Conservation (phyloP, 768 basidiomycete species). For the Serendipita vermifera region DNA sequence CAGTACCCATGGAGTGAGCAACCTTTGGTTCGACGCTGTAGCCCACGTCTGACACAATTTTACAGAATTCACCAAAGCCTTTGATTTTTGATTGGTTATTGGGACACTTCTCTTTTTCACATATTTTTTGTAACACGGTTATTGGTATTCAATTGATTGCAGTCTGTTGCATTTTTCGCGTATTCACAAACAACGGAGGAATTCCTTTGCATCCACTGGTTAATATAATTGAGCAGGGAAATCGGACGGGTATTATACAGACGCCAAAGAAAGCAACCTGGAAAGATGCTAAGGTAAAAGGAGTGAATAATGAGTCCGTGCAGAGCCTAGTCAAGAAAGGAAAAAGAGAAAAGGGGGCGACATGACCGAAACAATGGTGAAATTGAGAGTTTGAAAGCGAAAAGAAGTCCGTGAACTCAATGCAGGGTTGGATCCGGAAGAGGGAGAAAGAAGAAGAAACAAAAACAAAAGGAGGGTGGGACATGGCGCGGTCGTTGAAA, state of each 20-base stretch:
- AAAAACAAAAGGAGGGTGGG: not conserved
- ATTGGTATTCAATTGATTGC: too few species aligned
- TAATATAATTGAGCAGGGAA: too few species aligned
- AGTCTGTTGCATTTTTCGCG: too few species aligned
- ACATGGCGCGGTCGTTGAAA: not conserved
- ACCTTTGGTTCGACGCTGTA: not conserved
- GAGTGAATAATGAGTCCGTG: not conserved
- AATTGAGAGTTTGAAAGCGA: not conserved
- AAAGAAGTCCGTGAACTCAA: not conserved
- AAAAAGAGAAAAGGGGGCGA: not conserved
- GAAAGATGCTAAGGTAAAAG: not conserved
- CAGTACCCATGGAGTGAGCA: conserved; percentile 39
- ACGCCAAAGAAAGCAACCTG: conserved; percentile 4
- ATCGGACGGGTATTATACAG: too few species aligned
- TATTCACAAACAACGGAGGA: too few species aligned
- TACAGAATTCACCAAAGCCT: too few species aligned
- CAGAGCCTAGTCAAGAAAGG: not conserved
- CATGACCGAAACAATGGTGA: not conserved
- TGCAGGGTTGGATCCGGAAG: not conserved
- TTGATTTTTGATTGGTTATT: too few species aligned
- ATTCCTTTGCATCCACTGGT: too few species aligned
- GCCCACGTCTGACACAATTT: too few species aligned
- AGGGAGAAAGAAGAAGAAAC: not conserved
- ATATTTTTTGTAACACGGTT: too few species aligned
- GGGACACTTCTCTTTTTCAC: too few species aligned